Base-by-base conservation (phyloP, 352 stramenopile species). In the Globisporangium cederbergense region DNA sequence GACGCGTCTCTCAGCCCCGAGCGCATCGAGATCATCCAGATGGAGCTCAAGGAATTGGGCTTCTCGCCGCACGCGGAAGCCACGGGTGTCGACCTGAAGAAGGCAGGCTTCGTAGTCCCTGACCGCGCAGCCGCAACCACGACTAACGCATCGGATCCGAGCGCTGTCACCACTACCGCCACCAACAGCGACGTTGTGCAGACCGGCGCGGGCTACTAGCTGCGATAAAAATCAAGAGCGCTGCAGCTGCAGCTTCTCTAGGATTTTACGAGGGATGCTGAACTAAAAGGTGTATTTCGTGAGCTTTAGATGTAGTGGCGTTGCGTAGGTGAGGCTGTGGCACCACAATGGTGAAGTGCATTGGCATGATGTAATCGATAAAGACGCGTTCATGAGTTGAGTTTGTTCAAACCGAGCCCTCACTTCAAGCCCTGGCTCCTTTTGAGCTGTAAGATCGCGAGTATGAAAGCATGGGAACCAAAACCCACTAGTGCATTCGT, bases 21-120 rank as follows among this genome's bases (percentile, higher is more conserved):
- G 53, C 53, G 53, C 34, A n/a, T 59, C 34, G 32, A 59, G 53
- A 59, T 59, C 53, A 59, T 59, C 53, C n/a, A 59, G 53, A 46
- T 47, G 32, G 53, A 59, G n/a, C 34, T 59, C 53, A 59, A 59
- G 20, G 53, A 59, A 8, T 34, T 59, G 34, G 53, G 34, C 34
- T 59, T 45, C n/a, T 59, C 53, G 20, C 53, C 53, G 4, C 53
- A 59, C 20, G 53, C 53, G 11, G 32, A 59, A 20, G 34, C 38
- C n/a, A 47, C n/a, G 18, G 38, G 38, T 8, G 22, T 59, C 53
- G 53, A 59, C 18, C 20, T 59, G 32, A 59, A 59, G 53, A 59
- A 59, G 34, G 53, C 53, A 25, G 34, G 53, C 32, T 36, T 59
- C 30, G 53, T 40, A 14, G 50, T 40, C 14, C 50, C 50, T 13